A percentile compares a stretch with the other conserved stretches of the same genome.
Evolutionary conservation across 176 grass and related monocot genomes (phyloP).

Genomic region (Musa itinerans): DNA sequence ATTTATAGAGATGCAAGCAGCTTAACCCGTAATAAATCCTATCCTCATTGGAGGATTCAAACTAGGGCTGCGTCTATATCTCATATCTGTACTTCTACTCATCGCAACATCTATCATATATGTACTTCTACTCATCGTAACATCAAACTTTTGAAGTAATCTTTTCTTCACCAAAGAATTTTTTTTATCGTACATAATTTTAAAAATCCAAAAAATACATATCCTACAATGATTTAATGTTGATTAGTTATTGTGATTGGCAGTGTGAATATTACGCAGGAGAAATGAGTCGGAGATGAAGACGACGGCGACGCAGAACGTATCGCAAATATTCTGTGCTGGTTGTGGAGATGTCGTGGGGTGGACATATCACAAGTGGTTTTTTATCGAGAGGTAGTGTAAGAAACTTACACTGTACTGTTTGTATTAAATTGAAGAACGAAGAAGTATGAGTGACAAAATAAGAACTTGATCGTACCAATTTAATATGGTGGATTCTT

Average conservation of each 20-base stretch:
- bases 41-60: too few species aligned
- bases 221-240: not conserved
- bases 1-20: too few species aligned
- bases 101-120: too few species aligned
- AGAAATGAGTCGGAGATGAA: constrained; percentile 33
- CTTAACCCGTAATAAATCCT: too few species aligned
- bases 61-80: too few species aligned
- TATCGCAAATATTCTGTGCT: constrained; percentile 47
- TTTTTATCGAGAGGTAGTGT: constrained; percentile 33
- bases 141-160: too few species aligned
- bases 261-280: constrained; percentile 32
- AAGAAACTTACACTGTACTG: not conserved
- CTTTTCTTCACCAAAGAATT: too few species aligned
- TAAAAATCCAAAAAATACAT: too few species aligned
- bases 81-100: too few species aligned
- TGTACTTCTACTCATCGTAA: too few species aligned
- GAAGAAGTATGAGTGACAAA: not conserved
- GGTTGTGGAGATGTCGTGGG: constrained; percentile 33
- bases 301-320: constrained; percentile 37
- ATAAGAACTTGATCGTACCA: not conserved
- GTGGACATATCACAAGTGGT: constrained; percentile 33
- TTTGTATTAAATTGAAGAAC: not conserved
- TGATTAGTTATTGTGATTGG: not conserved
- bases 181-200: too few species aligned
- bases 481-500: not conserved